Base-by-base conservation (phyloP, 768 basidiomycete genomes). In the Baorangia bicolor region DNA sequence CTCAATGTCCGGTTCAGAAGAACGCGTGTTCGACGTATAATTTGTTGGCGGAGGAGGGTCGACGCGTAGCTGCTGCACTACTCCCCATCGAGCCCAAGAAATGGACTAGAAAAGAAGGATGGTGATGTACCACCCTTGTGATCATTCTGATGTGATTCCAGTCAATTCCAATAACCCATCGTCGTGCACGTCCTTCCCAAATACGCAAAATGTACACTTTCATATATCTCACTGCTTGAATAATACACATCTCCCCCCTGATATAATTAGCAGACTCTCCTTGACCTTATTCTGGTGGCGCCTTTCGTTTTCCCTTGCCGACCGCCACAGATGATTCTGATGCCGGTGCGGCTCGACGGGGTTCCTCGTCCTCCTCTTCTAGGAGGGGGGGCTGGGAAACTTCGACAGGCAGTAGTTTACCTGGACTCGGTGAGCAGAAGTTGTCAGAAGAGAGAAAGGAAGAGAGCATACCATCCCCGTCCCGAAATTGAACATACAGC, bases 21-120 rank as follows among this genome's bases (percentile, higher is more conserved):
- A 97, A 95, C 68, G 96, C 95, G 18, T 94, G 92, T 64, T 88
- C 95, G 27, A 98, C 96, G 0, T 99, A 94, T 72, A 98, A 99
- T 70, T 70, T 99, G 23, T 79, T 99, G 43, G 74, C 88, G 0
- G 96, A 99, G 70, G 96, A 99, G 73, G 96, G 96, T 8, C 79
- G 96, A 49, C 86, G 89, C 25, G 92, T 98, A 13, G 92, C 94
- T 38, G 94, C 92, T 14, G 95, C 94, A 2, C 72, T 97, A n/a
- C 77, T 95, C 20, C 94, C 94, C 5, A 60, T 86, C 18, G 71
- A 75, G 8, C 77, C 79, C 40, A 76, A 74, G 33, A 41, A 70
- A n/a, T 89, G 87, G 89, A 69, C 43, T 27, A 62, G 55, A 71
- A 41, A 79, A 40, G 43, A 28, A 28, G 61, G 56, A 5, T 47